phyloP scores from a whole-genome alignment of 805 yeast species.

The Sporopachydermia quercuum region DNA sequence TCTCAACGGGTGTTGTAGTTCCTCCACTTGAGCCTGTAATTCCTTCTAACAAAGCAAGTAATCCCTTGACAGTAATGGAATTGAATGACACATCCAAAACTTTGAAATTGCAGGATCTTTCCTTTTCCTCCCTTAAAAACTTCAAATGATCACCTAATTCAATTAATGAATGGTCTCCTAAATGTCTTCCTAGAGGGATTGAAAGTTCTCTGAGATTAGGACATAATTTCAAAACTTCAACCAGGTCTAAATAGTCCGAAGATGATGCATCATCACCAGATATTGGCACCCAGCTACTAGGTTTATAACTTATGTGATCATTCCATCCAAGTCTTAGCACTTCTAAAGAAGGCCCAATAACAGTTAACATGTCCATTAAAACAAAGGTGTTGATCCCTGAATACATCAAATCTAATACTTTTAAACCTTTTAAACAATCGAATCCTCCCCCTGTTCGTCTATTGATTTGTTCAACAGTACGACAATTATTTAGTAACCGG shows the following conservation, averaged over 20 bases:
- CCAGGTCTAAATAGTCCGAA: background rate
- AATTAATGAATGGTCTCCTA: background rate
- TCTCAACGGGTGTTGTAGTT: background rate
- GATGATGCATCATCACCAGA: background rate
- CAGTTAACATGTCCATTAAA: background rate
- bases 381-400: background rate
- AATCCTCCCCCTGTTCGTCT: background rate
- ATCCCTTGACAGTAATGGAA: background rate
- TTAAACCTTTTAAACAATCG: background rate
- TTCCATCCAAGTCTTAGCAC: background rate
- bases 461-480: background rate
- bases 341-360: background rate
- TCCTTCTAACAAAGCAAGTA: background rate
- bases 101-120: background rate
- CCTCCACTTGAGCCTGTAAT: background rate
- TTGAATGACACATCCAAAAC: background rate
- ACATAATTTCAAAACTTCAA: background rate
- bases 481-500: background rate
- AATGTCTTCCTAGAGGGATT: background rate
- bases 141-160: background rate
- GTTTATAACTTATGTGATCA: slow-evolving; percentile 1
- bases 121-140: background rate
- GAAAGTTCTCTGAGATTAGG: background rate
- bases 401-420: background rate
- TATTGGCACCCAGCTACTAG: background rate